phyloP scores from a whole-genome alignment of 768 basidiomycete species.

The Jaapia argillacea region DNA sequence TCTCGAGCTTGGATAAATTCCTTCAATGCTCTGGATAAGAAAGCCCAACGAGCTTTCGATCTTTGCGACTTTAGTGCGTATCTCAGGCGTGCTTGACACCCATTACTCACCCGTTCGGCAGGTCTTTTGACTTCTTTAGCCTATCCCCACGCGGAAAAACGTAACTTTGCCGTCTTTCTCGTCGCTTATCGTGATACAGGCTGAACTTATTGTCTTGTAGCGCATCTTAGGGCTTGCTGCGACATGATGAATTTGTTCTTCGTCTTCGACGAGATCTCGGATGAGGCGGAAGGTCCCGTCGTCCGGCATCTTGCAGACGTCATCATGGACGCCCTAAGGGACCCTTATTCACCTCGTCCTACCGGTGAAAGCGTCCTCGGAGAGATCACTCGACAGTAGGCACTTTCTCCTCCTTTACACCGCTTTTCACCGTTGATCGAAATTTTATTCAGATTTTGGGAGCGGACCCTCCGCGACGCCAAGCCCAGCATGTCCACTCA shows the following conservation, averaged over 20 bases:
- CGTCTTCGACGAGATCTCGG: constrained; percentile 23
- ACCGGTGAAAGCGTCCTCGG: constrained; percentile 6
- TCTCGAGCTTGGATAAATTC: constrained; percentile 12
- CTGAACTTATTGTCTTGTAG: neutral
- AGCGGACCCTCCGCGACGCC: neutral
- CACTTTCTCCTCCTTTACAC: too few relatives aligned
- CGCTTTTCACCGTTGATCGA: too few relatives aligned
- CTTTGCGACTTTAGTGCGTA: constrained; percentile 14
- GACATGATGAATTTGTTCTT: constrained; percentile 23
- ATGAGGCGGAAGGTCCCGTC: constrained; percentile 7
- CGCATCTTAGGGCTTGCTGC: constrained; percentile 4
- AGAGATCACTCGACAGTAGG: neutral
- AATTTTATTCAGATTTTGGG: neutral
- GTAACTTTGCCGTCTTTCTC: constrained; percentile 1
- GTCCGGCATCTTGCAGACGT: constrained; percentile 6
- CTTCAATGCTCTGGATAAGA: constrained; percentile 13
- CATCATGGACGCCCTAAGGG: constrained; percentile 8
- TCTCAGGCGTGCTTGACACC: neutral
- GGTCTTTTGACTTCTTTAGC: constrained; percentile 15
- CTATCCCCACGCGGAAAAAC: constrained; percentile 11
- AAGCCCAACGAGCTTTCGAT: constrained; percentile 13
- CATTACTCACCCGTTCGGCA: constrained; percentile 1
- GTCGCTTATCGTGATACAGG: neutral
- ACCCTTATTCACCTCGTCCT: constrained; percentile 8
- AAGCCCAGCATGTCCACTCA: neutral